These are phyloP conservation scores for Alternaria novae-zelandiae DNA, from an alignment of 2,329 filamentous ascomycete species.

Conservation along the genomic window DNA sequence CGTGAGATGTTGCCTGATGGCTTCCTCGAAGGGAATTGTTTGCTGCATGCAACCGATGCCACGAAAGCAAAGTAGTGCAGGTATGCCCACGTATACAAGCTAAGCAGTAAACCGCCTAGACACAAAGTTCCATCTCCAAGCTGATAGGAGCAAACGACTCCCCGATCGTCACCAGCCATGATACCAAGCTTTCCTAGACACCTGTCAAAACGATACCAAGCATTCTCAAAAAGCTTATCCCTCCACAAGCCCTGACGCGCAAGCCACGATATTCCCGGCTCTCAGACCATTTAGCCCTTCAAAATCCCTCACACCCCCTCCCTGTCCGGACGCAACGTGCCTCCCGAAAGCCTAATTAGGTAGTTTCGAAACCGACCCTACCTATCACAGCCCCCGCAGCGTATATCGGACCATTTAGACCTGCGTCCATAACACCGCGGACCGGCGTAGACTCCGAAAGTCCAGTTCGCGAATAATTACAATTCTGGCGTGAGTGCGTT, in stretches of 20 bases:
- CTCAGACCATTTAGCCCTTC: neutral
- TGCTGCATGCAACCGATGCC: neutral
- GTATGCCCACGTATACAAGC: neutral
- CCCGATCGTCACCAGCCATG: neutral
- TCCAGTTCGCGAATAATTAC: neutral
- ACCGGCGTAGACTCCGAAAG: neutral
- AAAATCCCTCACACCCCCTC: neutral
- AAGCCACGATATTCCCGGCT: neutral
- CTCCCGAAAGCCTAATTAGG: neutral
- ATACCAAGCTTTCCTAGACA: conserved; percentile 4
- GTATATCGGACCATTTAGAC: neutral
- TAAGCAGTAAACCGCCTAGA: neutral
- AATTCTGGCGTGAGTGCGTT: neutral
- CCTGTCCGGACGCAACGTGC: neutral
- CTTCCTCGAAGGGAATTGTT: neutral
- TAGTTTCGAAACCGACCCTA: neutral
- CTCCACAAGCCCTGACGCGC: neutral
- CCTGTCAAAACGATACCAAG: neutral
- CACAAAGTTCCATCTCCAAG: neutral
- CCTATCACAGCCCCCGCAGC: neutral
- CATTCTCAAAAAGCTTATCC: neutral
- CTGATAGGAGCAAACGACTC: neutral
- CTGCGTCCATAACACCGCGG: neutral
- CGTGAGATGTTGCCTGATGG: neutral
- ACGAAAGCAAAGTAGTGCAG: neutral